Evolutionary conservation across 2,329 filamentous ascomycete species (phyloP).

Genomic region (Phaeoacremonium minimum): DNA sequence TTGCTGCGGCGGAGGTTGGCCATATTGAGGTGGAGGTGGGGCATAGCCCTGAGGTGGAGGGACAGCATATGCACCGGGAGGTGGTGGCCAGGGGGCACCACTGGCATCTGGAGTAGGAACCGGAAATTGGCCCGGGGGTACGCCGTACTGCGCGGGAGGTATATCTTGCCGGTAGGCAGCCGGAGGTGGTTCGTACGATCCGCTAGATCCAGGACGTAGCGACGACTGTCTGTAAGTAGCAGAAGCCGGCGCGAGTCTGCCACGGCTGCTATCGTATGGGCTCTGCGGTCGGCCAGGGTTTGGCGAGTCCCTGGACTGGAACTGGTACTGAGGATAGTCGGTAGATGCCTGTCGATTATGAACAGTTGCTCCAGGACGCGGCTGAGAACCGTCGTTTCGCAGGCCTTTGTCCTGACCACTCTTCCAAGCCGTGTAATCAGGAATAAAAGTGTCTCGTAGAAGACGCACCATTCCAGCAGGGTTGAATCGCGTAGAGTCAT

Average conservation of each 20-base stretch:
- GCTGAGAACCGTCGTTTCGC: constrained; percentile 17
- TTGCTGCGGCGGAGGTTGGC: constrained; percentile 8
- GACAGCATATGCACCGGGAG: constrained; percentile 4
- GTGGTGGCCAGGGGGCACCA: constrained; percentile 7
- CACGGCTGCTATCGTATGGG: constrained; percentile 35
- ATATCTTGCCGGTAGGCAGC: constrained; percentile 19
- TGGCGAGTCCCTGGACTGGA: constrained; percentile 15
- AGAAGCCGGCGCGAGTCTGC: constrained; percentile 30
- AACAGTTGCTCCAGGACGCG: constrained; percentile 4
- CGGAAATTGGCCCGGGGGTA: background rate
- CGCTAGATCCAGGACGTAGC: constrained; percentile 42
- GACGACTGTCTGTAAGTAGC: constrained; percentile 48
- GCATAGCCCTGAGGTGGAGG: constrained; percentile 5
- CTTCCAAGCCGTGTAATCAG: constrained; percentile 55
- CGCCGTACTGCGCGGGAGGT: constrained; percentile 5
- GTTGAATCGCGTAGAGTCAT: constrained; percentile 67
- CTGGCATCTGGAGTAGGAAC: constrained; percentile 7
- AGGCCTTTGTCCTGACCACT: constrained; percentile 22
- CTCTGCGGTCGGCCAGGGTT: constrained; percentile 34
- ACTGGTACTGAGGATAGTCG: constrained; percentile 14
- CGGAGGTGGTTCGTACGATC: constrained; percentile 35
- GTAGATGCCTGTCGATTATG: constrained; percentile 16
- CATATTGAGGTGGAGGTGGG: constrained; percentile 8
- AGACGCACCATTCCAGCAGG: constrained; percentile 69
- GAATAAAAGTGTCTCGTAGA: constrained; percentile 64